Percentiles rank a stretch among this genome's conserved stretches.
Conservation (phyloP, 371 early-diverging fungal genomes). For the Saksenaea oblongispora region DNA sequence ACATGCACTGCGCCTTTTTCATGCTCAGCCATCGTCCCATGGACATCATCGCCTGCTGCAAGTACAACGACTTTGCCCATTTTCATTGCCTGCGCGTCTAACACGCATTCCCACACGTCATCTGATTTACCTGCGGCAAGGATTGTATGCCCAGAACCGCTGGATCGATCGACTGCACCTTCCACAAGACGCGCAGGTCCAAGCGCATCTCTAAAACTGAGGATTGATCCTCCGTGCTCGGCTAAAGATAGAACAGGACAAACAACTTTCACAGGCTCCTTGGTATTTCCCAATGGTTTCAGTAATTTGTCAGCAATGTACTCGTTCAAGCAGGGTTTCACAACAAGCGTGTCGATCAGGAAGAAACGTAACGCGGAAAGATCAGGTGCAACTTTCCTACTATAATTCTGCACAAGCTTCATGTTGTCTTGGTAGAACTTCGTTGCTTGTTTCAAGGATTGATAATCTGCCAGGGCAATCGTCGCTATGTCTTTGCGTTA, state of each 20-base stretch:
- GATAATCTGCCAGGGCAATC: conserved; percentile 68
- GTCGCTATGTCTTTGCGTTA: conserved; percentile 35
- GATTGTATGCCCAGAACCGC: conserved; percentile 10
- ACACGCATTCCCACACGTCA: conserved; percentile 45
- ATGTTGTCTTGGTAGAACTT: conserved; percentile 40
- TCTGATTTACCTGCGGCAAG: conserved; percentile 43
- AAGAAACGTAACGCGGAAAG: conserved; percentile 62
- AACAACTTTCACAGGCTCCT: conserved; percentile 55
- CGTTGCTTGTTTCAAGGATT: conserved; percentile 57
- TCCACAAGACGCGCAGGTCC: conserved; percentile 31
- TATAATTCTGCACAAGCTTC: conserved; percentile 41
- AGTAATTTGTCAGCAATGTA: conserved; percentile 65
- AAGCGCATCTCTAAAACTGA: conserved; percentile 51
- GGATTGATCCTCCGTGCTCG: conserved; percentile 73
- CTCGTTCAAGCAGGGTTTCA: conserved; percentile 53
- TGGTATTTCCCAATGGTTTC: conserved; percentile 49
- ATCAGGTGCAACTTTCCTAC: conserved; percentile 55
- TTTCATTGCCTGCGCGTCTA: conserved; percentile 51
- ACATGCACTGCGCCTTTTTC: conserved; percentile 6
- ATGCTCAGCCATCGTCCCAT: conserved; percentile 6
- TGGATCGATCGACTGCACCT: conserved; percentile 8
- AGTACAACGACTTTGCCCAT: conserved; percentile 42
- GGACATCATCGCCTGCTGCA: conserved; percentile 43
- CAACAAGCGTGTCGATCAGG: conserved; percentile 63
- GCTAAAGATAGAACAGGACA: conserved; percentile 66